phyloP scores from a whole-genome alignment of 768 basidiomycete species.

The Kwoniella mangroviensis region DNA sequence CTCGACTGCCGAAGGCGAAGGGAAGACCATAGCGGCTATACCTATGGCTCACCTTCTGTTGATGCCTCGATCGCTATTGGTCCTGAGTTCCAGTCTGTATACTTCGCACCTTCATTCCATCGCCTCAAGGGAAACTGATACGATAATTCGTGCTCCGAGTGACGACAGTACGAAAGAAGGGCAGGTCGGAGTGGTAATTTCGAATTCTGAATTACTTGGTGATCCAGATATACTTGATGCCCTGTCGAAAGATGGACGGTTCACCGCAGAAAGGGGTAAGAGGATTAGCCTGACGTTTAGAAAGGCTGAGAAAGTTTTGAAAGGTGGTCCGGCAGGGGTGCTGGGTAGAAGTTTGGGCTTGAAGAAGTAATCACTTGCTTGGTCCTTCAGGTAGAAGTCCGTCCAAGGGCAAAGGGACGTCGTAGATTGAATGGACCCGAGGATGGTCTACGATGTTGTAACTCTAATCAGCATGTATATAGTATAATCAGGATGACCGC shows the following conservation, averaged over 20 bases:
- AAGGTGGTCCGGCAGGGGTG: slow-evolving; percentile 39
- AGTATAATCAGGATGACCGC: no score
- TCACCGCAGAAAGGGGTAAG: slow-evolving; percentile 60
- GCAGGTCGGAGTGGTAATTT: slow-evolving; percentile 59
- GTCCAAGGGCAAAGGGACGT: no score
- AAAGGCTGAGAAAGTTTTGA: slow-evolving; percentile 70
- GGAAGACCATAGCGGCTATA: slow-evolving; percentile 64
- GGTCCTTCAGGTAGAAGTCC: no score
- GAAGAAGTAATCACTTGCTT: slow-evolving; percentile 2
- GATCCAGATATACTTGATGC: slow-evolving; percentile 59
- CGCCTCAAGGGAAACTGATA: slow-evolving; percentile 65
- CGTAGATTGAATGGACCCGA: no score
- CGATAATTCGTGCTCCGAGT: slow-evolving; percentile 13
- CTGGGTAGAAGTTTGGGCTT: slow-evolving; percentile 5
- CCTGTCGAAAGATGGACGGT: slow-evolving; percentile 62
- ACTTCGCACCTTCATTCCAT: slow-evolving; percentile 81
- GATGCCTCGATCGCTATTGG: slow-evolving; percentile 81
- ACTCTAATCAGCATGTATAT: no score
- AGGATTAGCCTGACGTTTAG: slow-evolving; percentile 86
- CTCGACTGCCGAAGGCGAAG: slow-evolving; percentile 17
- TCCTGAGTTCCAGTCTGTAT: slow-evolving; percentile 75
- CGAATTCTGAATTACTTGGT: slow-evolving; percentile 67
- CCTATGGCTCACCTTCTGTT: slow-evolving; percentile 76
- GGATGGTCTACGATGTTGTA: no score
- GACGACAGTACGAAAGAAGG: slow-evolving; percentile 37